A percentile compares a stretch with the other conserved stretches of the same genome.
Conservation (phyloP, 495 filamentous ascomycete species). For the Aspergillus nidulans region DNA sequence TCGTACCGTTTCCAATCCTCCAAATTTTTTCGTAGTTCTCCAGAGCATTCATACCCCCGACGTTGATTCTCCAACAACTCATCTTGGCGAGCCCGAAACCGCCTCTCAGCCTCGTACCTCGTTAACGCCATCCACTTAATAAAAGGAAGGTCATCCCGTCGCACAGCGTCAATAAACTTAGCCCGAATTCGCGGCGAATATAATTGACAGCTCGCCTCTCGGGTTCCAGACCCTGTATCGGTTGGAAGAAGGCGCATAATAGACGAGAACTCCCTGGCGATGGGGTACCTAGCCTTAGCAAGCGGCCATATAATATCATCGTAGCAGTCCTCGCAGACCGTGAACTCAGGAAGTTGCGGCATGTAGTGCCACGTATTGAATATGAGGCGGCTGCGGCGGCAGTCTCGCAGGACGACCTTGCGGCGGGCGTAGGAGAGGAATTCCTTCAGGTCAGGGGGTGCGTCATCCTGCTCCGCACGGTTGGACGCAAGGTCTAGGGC, state of each 20-base stretch:
- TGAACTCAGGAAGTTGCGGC: slow-evolving; percentile 57
- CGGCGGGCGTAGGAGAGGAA: slow-evolving; percentile 50
- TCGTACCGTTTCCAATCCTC: slow-evolving; percentile 56
- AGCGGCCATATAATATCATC: slow-evolving; percentile 63
- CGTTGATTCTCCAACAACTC: slow-evolving; percentile 38
- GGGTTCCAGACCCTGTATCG: slow-evolving; percentile 39
- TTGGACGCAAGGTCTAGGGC: slow-evolving; percentile 53
- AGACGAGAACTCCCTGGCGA: slow-evolving; percentile 55
- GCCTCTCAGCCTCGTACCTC: slow-evolving; percentile 41
- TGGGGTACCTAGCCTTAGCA: slow-evolving; percentile 41
- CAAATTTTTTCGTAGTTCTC: slow-evolving; percentile 42
- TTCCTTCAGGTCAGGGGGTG: slow-evolving; percentile 40
- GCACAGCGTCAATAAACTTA: slow-evolving; percentile 56
- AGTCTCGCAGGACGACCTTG: slow-evolving; percentile 50
- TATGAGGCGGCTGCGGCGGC: slow-evolving; percentile 47
- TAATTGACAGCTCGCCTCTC: slow-evolving; percentile 62
- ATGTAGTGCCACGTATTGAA: slow-evolving; percentile 58
- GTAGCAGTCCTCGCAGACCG: slow-evolving; percentile 70
- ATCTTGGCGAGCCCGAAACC: slow-evolving; percentile 42
- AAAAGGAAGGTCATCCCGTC: slow-evolving; percentile 51
- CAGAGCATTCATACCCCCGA: slow-evolving; percentile 43
- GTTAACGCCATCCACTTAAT: slow-evolving; percentile 37
- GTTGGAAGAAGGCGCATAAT: slow-evolving; percentile 42
- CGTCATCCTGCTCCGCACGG: slow-evolving; percentile 31
- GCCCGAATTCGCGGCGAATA: slow-evolving; percentile 72